phyloP scores from a whole-genome alignment of 2,329 filamentous ascomycete species.

The Colletotrichum sp. region DNA sequence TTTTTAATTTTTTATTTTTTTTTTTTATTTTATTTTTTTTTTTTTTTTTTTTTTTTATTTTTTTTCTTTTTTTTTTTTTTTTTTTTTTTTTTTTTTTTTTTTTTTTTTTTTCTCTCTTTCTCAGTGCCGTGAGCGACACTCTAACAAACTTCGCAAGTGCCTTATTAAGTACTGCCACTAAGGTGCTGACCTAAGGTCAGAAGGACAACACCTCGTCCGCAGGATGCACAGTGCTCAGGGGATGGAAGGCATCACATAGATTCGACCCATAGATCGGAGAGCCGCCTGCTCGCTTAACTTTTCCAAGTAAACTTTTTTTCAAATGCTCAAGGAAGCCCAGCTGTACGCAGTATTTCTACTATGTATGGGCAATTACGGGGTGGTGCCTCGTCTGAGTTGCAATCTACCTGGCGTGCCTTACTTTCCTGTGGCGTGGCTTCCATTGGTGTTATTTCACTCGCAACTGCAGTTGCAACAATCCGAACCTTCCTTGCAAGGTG shows the following conservation, averaged over 20 bases:
- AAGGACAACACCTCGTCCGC: neutral
- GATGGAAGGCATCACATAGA: neutral
- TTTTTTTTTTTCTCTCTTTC: neutral
- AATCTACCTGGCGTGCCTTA: neutral
- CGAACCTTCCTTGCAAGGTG: neutral
- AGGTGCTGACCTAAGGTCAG: neutral
- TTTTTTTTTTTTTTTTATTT: neutral
- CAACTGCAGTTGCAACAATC: neutral
- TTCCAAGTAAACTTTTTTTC: neutral
- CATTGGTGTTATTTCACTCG: neutral
- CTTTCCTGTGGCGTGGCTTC: neutral
- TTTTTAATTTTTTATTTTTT: too few species aligned
- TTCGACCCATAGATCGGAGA: neutral
- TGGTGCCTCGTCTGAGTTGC: neutral
- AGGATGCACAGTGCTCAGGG: neutral
- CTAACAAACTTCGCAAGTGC: neutral
- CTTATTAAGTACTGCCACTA: neutral
- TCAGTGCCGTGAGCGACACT: neutral
- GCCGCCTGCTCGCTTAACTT: neutral
- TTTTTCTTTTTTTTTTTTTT: fast-evolving
- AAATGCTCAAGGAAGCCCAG: neutral
- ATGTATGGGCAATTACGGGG: neutral
- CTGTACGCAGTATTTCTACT: neutral
- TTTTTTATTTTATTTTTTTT: too few species aligned
- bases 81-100: neutral